Conservation (phyloP, 495 filamentous ascomycete genomes). For the Lichina pygmaea region DNA sequence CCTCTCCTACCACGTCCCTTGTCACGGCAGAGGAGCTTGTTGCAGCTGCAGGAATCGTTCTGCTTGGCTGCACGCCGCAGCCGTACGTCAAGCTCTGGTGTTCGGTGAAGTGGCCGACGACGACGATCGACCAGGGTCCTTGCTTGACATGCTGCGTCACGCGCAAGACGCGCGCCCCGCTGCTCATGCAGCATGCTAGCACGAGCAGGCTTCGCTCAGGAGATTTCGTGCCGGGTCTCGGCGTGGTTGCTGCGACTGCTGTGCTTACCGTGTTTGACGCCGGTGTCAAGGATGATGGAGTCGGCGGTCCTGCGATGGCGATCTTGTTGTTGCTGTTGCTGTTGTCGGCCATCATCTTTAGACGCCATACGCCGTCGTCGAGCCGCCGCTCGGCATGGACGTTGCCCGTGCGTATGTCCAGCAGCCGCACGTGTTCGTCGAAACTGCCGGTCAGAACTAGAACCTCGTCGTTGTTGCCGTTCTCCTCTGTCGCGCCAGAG, state of each 20-base stretch:
- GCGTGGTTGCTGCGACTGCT: not conserved
- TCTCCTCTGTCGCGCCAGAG: slow-evolving; percentile 1
- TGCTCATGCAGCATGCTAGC: slow-evolving; percentile 85
- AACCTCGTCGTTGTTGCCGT: slow-evolving; percentile 11
- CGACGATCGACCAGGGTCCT: slow-evolving; percentile 29
- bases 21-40: too few relatives aligned
- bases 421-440: slow-evolving; percentile 60
- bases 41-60: too few relatives aligned
- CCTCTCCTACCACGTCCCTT: too few relatives aligned
- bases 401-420: slow-evolving; percentile 16
- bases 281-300: not conserved
- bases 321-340: not conserved
- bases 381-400: slow-evolving; percentile 36
- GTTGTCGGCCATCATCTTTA: slow-evolving; percentile 28
- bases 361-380: slow-evolving; percentile 60
- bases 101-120: slow-evolving; percentile 53
- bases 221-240: not conserved
- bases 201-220: slow-evolving; percentile 20
- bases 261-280: not conserved
- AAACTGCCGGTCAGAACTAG: slow-evolving; percentile 73
- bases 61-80: slow-evolving; percentile 33
- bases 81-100: slow-evolving; percentile 95
- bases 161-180: slow-evolving; percentile 41
- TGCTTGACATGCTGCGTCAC: slow-evolving; percentile 12
- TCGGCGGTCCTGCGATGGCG: not conserved